phyloP scores from a whole-genome alignment of 768 basidiomycete genomes.

The Fibroporia radiculosa region DNA sequence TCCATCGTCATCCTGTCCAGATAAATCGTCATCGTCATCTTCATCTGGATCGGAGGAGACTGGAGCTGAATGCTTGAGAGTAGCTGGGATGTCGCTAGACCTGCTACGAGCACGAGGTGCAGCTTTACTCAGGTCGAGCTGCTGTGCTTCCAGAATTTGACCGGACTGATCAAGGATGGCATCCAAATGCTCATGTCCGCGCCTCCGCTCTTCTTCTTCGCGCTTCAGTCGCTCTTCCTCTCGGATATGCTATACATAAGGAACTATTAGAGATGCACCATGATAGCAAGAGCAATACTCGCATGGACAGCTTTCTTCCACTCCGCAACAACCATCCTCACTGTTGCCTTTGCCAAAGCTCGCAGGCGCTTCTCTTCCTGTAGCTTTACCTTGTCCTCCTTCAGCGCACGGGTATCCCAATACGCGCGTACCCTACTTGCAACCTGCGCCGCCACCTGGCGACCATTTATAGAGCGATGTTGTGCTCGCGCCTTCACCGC shows the following conservation, averaged over 20 bases:
- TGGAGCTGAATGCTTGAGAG: conserved; percentile 13
- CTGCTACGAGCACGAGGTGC: conserved; percentile 44
- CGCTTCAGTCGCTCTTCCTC: conserved; percentile 54
- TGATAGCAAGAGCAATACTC: conserved; percentile 24
- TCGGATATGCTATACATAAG: conserved; percentile 53
- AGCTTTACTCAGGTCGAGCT: conserved; percentile 52
- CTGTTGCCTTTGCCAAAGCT: conserved; percentile 61
- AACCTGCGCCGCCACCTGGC: conserved; percentile 43
- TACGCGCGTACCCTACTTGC: conserved; percentile 62
- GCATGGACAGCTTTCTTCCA: conserved; percentile 89
- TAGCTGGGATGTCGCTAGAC: conserved; percentile 34
- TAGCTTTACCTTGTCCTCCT: conserved; percentile 48
- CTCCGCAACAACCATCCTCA: conserved; percentile 61
- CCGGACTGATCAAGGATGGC: conserved; percentile 87
- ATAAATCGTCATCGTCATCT: conserved; percentile 29
- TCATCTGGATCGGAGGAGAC: conserved; percentile 21
- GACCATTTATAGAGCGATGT: conserved; percentile 27
- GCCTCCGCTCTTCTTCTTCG: conserved; percentile 71
- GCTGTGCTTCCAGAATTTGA: conserved; percentile 78
- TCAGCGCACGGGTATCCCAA: conserved; percentile 63
- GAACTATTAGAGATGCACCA: neutral
- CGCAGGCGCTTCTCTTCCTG: conserved; percentile 64
- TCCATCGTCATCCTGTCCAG: conserved; percentile 8
- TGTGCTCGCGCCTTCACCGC: conserved; percentile 27
- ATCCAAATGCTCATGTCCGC: conserved; percentile 82